Conservation (phyloP, 2,329 filamentous ascomycete genomes). For the Ascochyta clinopodiicola region DNA sequence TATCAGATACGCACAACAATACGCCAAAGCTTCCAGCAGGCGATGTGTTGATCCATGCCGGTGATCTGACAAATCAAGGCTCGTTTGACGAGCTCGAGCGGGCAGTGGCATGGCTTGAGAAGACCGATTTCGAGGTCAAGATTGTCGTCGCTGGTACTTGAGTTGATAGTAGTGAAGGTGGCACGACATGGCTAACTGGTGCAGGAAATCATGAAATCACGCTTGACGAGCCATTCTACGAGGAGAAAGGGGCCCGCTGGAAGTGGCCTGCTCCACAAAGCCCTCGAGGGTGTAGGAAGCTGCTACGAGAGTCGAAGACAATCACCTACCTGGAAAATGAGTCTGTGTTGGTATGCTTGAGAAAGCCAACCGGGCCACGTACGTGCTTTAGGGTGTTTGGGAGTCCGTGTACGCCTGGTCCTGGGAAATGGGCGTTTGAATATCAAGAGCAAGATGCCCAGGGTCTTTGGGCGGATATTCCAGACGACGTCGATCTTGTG, state of each 20-base stretch:
- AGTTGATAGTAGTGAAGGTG: not conserved
- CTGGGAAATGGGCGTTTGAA: conserved; percentile 70
- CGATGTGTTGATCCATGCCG: conserved; percentile 77
- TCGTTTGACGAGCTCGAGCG: conserved; percentile 64
- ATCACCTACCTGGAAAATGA: conserved; percentile 72
- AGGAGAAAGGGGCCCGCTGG: conserved; percentile 59
- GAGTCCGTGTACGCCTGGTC: conserved; percentile 68
- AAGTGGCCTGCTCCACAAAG: conserved; percentile 65
- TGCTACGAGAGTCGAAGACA: conserved; percentile 58
- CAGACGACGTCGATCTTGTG: conserved; percentile 68
- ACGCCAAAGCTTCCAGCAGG: conserved; percentile 70
- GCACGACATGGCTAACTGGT: not conserved
- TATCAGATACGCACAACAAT: conserved; percentile 78
- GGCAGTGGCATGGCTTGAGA: conserved; percentile 71
- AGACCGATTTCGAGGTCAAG: conserved; percentile 71
- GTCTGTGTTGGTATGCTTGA: conserved; percentile 62
- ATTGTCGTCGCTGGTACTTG: conserved; percentile 70
- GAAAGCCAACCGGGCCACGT: conserved; percentile 57
- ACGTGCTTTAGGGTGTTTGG: conserved; percentile 69
- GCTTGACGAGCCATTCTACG: conserved; percentile 69
- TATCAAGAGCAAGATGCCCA: conserved; percentile 58
- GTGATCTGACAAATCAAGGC: conserved; percentile 78
- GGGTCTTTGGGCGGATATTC: conserved; percentile 67
- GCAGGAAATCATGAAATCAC: conserved; percentile 78
- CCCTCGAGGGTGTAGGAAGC: conserved; percentile 58